Conservation (phyloP, 169 alveolate genomes). For the Eimeria praecox region DNA sequence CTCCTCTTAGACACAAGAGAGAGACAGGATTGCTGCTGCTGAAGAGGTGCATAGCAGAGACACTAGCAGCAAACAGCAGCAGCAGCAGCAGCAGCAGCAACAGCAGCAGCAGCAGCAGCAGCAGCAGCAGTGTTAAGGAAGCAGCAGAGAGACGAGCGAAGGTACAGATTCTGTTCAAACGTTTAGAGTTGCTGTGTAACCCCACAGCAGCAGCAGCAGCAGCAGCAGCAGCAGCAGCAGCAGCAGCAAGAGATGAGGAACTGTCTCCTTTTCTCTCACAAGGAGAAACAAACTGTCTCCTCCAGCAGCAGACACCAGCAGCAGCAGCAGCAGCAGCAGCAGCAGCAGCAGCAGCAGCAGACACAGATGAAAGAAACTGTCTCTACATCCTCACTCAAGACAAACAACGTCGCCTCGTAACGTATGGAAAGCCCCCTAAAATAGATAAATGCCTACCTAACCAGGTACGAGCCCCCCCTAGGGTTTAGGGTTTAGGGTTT, state of each 20-base stretch:
- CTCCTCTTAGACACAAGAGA: not conserved
- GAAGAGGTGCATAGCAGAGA: not conserved
- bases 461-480: not conserved
- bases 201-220: not conserved
- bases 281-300: too few species aligned
- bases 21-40: not conserved
- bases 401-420: too few species aligned
- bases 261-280: too few species aligned
- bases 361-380: too few species aligned
- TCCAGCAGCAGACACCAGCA: too few species aligned
- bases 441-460: too few species aligned
- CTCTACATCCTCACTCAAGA: too few species aligned
- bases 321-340: too few species aligned
- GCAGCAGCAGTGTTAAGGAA: not conserved
- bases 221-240: too few species aligned
- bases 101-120: not conserved
- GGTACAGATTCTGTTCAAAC: not conserved
- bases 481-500: conserved; percentile 31
- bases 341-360: too few species aligned
- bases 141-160: not conserved
- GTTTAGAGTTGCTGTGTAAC: not conserved
- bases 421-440: too few species aligned
- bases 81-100: not conserved
- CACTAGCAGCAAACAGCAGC: too few species aligned
- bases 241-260: not conserved